phyloP scores from a whole-genome alignment of 1,284 basidiomycete species.

The Apiotrichum brassicae region DNA sequence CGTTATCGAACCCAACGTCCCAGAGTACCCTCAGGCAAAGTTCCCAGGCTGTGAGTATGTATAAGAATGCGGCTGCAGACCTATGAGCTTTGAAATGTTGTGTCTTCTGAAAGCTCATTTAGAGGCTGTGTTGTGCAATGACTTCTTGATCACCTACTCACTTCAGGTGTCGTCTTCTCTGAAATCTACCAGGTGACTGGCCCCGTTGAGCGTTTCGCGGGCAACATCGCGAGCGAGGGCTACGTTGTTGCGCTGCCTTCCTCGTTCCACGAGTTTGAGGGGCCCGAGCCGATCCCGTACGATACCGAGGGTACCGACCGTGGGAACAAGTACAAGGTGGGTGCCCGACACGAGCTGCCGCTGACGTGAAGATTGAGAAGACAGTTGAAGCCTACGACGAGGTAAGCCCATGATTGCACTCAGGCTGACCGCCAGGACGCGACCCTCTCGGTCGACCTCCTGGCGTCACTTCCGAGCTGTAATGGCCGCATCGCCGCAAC shows the following conservation, averaged over 20 bases:
- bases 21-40: slow-evolving; percentile 46
- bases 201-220: slow-evolving; percentile 58
- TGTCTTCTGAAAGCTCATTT: no score
- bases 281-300: slow-evolving; percentile 77
- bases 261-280: slow-evolving; percentile 79
- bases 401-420: slow-evolving; percentile 46
- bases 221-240: slow-evolving; percentile 82
- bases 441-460: slow-evolving; percentile 65
- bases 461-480: slow-evolving; percentile 67
- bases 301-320: slow-evolving; percentile 81
- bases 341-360: not conserved
- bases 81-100: no score
- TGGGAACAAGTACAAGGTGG: slow-evolving; percentile 80
- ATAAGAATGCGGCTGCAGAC: no score
- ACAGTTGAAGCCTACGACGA: slow-evolving; percentile 75
- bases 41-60: slow-evolving; percentile 42
- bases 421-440: slow-evolving; percentile 57
- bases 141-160: slow-evolving; percentile 2
- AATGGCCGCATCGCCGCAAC: slow-evolving; percentile 72
- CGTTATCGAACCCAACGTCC: slow-evolving; percentile 42
- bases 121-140: no score
- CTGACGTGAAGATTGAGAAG: slow-evolving; percentile 64
- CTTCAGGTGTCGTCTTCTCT: slow-evolving; percentile 39
- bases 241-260: slow-evolving; percentile 43
- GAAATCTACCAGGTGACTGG: slow-evolving; percentile 50